Evolutionary conservation across 148 eudicot species (phyloP).

Genomic region (Vaccinium darrowii): DNA sequence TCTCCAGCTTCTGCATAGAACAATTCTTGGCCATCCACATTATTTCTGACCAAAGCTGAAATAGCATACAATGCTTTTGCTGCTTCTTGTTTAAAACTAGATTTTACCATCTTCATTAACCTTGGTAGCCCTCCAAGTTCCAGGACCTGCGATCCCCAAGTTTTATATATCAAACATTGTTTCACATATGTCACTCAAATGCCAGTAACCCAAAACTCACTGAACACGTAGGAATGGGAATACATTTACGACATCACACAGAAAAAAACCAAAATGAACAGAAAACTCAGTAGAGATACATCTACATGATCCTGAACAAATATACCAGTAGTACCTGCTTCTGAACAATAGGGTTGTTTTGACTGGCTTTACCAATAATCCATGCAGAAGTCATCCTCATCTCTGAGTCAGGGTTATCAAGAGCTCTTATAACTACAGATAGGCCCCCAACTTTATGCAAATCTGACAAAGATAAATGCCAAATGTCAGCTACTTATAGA

Average conservation of each 20-base stretch:
- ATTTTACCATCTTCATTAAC: constrained; percentile 69
- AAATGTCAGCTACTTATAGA: constrained; percentile 9
- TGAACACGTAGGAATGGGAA: neutral
- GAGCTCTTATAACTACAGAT: constrained; percentile 52
- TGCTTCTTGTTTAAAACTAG: constrained; percentile 72
- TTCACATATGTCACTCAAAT: constrained; percentile 5
- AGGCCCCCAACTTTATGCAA: constrained; percentile 86
- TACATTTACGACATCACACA: neutral
- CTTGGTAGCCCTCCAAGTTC: constrained; percentile 54
- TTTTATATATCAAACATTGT: neutral
- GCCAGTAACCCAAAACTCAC: neutral
- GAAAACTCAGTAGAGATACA: neutral
- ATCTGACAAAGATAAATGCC: constrained; percentile 43
- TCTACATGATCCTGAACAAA: neutral
- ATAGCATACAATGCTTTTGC: constrained; percentile 80
- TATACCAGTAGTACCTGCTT: constrained; percentile 54
- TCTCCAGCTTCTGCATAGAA: constrained; percentile 79
- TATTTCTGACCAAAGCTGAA: constrained; percentile 86
- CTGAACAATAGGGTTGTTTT: constrained; percentile 85
- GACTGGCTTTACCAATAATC: constrained; percentile 85
- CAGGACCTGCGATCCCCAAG: constrained; percentile 46
- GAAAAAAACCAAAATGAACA: neutral
- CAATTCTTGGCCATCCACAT: constrained; percentile 52
- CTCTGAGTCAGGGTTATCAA: constrained; percentile 51
- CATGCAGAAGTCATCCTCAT: constrained; percentile 80